Conservation (phyloP, 2,329 filamentous ascomycete species). For the Mycocentrospora acerina region DNA sequence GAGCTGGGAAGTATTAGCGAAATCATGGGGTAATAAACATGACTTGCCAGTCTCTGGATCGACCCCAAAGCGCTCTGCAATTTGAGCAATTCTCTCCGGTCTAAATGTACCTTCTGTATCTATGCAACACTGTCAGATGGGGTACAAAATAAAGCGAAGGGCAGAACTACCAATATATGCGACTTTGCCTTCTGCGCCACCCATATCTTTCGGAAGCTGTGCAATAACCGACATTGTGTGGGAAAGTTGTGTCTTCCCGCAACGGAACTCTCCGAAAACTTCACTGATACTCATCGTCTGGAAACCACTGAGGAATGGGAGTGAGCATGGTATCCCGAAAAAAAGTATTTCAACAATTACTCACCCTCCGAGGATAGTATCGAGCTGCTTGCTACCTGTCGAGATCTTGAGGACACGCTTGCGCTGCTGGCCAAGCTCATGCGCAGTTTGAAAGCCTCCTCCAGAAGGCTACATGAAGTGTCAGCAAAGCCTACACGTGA, state of each 20-base stretch:
- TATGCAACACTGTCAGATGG: constrained; percentile 15
- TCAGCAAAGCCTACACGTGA: constrained; percentile 12
- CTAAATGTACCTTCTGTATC: constrained; percentile 55
- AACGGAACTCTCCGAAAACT: constrained; percentile 63
- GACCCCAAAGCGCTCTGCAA: constrained; percentile 65
- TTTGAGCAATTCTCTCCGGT: constrained; percentile 66
- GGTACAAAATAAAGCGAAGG: neutral
- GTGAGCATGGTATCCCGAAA: neutral
- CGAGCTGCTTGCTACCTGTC: constrained; percentile 70
- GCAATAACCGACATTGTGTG: constrained; percentile 69
- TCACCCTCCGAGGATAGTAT: constrained; percentile 64
- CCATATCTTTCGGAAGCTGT: constrained; percentile 60
- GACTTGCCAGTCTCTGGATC: constrained; percentile 36
- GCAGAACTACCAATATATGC: constrained; percentile 60
- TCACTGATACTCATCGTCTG: constrained; percentile 71
- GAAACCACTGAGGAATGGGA: constrained; percentile 55
- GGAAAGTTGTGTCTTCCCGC: constrained; percentile 69
- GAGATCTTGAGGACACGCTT: constrained; percentile 66
- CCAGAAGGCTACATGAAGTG: constrained; percentile 51
- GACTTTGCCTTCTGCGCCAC: constrained; percentile 68
- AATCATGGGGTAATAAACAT: constrained; percentile 8
- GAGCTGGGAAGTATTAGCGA: constrained; percentile 58
- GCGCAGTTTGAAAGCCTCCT: constrained; percentile 65
- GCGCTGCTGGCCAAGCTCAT: constrained; percentile 63
- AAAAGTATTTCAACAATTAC: constrained; percentile 1